These are phyloP conservation scores for Rhynchospora breviuscula DNA, from an alignment of 176 grass and related monocot species.

Conservation along the genomic window DNA sequence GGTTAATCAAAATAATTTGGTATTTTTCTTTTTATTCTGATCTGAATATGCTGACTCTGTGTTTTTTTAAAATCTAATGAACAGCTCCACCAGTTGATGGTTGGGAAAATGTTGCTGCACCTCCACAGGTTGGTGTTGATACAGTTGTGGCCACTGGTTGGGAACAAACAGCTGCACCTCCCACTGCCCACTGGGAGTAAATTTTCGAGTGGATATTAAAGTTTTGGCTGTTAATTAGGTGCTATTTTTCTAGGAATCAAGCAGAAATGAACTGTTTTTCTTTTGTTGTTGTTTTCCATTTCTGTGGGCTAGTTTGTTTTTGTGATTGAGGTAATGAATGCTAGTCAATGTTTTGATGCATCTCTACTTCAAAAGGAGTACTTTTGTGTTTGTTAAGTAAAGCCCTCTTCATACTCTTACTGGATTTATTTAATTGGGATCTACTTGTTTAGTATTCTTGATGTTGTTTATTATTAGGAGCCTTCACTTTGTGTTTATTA, in stretches of 20 bases:
- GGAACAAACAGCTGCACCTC: constrained; percentile 39
- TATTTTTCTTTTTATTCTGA: too few relatives aligned
- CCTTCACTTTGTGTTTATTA: too few relatives aligned
- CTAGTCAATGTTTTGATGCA: not conserved
- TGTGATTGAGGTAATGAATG: not conserved
- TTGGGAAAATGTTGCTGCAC: constrained; percentile 50
- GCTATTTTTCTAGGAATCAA: not conserved
- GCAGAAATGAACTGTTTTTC: constrained; percentile 10
- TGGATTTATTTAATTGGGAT: constrained; percentile 17
- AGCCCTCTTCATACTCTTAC: not conserved
- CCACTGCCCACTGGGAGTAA: constrained; percentile 53
- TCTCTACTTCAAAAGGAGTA: not conserved
- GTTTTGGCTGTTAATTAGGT: constrained; percentile 20
- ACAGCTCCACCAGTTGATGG: constrained; percentile 53
- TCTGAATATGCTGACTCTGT: not conserved
- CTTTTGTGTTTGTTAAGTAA: constrained; percentile 14
- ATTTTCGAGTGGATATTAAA: not conserved
- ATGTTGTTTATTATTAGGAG: not conserved
- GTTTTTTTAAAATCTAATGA: not conserved
- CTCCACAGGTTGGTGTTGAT: constrained; percentile 25
- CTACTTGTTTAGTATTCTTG: not conserved
- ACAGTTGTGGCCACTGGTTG: constrained; percentile 42
- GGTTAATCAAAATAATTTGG: too few relatives aligned
- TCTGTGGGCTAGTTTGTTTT: not conserved
- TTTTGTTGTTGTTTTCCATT: not conserved